Conservation (phyloP, 768 basidiomycete genomes). For the Melanogaster broomeanus region DNA sequence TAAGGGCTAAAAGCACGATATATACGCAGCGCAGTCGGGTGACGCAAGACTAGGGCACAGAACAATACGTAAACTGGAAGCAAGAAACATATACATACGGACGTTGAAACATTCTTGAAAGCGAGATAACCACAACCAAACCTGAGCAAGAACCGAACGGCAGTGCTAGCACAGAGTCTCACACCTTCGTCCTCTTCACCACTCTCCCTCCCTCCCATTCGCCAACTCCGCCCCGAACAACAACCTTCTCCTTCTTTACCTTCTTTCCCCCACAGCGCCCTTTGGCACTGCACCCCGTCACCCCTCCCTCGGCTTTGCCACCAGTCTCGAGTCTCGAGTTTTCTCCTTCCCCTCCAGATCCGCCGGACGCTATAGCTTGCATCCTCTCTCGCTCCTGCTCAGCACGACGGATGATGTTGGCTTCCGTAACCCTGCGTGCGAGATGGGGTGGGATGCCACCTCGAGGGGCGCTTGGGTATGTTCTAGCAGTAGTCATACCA, state of each 20-base stretch:
- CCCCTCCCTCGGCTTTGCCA: not conserved
- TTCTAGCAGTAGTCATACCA: not conserved
- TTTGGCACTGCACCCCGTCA: not conserved
- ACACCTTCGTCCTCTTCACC: conserved; percentile 17
- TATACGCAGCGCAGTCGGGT: not conserved
- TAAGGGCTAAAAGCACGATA: not conserved
- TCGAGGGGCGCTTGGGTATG: conserved; percentile 22
- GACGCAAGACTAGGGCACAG: too few species aligned
- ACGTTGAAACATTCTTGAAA: not conserved
- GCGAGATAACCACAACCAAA: not conserved
- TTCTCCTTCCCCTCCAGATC: conserved; percentile 4
- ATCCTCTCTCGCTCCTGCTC: conserved; percentile 26
- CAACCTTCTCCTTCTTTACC: conserved; percentile 47
- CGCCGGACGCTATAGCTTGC: conserved; percentile 10
- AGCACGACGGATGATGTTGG: conserved; percentile 20
- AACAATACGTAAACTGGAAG: not conserved
- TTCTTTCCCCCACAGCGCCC: conserved; percentile 12
- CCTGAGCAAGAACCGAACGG: not conserved
- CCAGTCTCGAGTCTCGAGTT: conserved; percentile 27
- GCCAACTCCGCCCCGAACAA: conserved; percentile 78
- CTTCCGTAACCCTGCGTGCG: conserved; percentile 32
- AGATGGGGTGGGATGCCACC: conserved; percentile 33
- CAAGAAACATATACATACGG: not conserved
- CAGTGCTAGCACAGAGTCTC: not conserved
- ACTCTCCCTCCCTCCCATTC: conserved; percentile 51